A percentile compares a stretch with the other conserved stretches of the same genome.
Evolutionary conservation across 2,329 filamentous ascomycete species (phyloP).

Genomic region (Neofusicoccum parvum): DNA sequence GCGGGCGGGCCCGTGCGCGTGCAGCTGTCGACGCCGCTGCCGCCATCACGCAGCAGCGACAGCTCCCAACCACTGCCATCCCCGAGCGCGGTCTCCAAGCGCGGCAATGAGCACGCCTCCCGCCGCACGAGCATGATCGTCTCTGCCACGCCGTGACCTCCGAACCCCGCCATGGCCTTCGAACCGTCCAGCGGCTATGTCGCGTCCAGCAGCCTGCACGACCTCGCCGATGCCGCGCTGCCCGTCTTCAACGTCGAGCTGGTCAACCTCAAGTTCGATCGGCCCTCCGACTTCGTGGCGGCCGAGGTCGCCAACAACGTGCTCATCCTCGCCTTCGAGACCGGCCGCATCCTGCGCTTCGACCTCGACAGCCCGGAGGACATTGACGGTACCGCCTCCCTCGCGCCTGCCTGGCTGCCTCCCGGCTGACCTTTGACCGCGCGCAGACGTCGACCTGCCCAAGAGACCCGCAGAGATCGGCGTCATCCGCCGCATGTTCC

Average conservation of each 20-base stretch:
- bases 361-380: conserved; percentile 92
- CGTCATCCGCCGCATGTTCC: conserved; percentile 92
- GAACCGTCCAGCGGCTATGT: conserved; percentile 72
- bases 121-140: background rate
- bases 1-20: background rate
- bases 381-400: conserved; percentile 64
- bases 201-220: conserved; percentile 63
- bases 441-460: conserved; percentile 88
- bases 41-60: background rate
- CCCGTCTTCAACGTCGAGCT: conserved; percentile 95
- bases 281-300: conserved; percentile 93
- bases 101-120: background rate
- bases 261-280: conserved; percentile 90
- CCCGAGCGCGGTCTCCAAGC: background rate
- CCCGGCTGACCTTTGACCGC: background rate
- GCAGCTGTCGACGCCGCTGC: background rate
- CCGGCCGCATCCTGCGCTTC: conserved; percentile 88
- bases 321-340: conserved; percentile 86
- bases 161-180: conserved; percentile 61
- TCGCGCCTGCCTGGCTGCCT: background rate
- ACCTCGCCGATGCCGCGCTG: conserved; percentile 63
- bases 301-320: conserved; percentile 98
- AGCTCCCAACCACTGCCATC: background rate
- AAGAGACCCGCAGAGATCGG: conserved; percentile 90
- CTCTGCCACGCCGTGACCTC: background rate